phyloP scores from a whole-genome alignment of 768 basidiomycete species.

The Kwoniella sp. region DNA sequence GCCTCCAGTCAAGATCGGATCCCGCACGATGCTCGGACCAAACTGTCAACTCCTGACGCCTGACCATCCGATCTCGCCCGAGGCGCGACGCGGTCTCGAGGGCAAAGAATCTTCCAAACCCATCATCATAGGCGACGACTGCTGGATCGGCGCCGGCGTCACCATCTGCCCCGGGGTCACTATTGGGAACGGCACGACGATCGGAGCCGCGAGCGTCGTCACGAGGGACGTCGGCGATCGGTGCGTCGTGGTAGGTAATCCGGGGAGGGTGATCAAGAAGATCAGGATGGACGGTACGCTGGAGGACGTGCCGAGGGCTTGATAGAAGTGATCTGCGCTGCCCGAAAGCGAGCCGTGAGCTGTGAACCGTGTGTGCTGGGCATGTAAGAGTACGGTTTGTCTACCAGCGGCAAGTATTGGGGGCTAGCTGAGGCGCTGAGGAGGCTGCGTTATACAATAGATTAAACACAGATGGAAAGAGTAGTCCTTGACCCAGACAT shows the following conservation, averaged over 20 bases:
- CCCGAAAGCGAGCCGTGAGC: too few species aligned
- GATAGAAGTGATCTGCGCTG: not conserved
- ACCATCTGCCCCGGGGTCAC: conserved; percentile 51
- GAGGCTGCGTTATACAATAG: too few species aligned
- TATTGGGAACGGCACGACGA: conserved; percentile 52
- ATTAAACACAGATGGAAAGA: too few species aligned
- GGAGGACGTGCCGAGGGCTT: conserved; percentile 12
- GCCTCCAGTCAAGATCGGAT: conserved; percentile 51
- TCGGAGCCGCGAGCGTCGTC: conserved; percentile 55
- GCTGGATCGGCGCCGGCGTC: conserved; percentile 56
- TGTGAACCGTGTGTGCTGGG: too few species aligned
- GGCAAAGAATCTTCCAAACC: conserved; percentile 53
- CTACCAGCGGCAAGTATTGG: too few species aligned
- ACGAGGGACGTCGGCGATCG: conserved; percentile 49
- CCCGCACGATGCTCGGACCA: conserved; percentile 52
- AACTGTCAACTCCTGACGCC: conserved; percentile 50
- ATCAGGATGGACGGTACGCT: conserved; percentile 42
- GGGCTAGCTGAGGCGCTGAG: too few species aligned
- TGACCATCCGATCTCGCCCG: conserved; percentile 45
- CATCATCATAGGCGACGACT: conserved; percentile 55
- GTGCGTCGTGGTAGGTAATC: conserved; percentile 55
- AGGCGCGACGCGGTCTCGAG: conserved; percentile 47
- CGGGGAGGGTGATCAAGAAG: conserved; percentile 54
- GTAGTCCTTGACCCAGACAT: too few species aligned
- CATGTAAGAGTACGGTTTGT: too few species aligned